These are phyloP conservation scores for Heterobasidion occidentale DNA, from an alignment of 1,284 basidiomycete species.

Conservation along the genomic window DNA sequence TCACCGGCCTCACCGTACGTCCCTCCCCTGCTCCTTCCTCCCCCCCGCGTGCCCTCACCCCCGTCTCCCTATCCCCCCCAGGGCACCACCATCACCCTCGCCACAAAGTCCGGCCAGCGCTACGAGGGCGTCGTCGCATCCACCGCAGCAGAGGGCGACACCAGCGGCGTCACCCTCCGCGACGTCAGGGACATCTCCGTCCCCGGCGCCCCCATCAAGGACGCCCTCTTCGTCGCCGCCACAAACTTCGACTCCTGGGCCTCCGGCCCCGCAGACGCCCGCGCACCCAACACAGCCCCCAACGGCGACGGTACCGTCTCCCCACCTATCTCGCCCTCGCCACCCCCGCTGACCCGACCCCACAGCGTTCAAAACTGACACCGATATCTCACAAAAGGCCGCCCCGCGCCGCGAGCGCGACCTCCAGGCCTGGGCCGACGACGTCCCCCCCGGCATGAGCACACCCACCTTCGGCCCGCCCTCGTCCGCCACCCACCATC, in stretches of 20 bases:
- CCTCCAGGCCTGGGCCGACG: conserved; percentile 70
- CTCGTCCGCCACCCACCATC: background rate
- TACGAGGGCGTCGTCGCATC: conserved; percentile 64
- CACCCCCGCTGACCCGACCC: conserved; percentile 1
- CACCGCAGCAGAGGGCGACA: conserved; percentile 58
- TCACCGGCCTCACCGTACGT: conserved; percentile 35
- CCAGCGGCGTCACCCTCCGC: conserved; percentile 62
- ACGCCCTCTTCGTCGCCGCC: conserved; percentile 57
- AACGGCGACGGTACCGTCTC: conserved; percentile 57
- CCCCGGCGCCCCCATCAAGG: conserved; percentile 59
- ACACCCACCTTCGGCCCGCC: background rate
- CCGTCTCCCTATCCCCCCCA: conserved; percentile 21
- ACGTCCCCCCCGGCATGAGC: conserved; percentile 4
- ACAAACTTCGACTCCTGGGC: conserved; percentile 65
- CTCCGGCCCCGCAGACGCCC: conserved; percentile 67
- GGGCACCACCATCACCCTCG: conserved; percentile 69
- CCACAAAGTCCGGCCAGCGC: conserved; percentile 58
- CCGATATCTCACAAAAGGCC: conserved; percentile 70
- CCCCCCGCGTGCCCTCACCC: background rate
- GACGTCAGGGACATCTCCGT: conserved; percentile 63
- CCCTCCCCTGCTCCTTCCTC: conserved; percentile 1
- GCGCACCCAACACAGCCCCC: conserved; percentile 20
- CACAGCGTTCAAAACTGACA: conserved; percentile 82
- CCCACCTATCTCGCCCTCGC: background rate
- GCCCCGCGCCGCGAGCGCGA: conserved; percentile 64